Evolutionary conservation across 2,329 filamentous ascomycete species (phyloP), one percentile per base, ranked within the genome.

Genomic region (Fonsecaea multimorphosa): DNA sequence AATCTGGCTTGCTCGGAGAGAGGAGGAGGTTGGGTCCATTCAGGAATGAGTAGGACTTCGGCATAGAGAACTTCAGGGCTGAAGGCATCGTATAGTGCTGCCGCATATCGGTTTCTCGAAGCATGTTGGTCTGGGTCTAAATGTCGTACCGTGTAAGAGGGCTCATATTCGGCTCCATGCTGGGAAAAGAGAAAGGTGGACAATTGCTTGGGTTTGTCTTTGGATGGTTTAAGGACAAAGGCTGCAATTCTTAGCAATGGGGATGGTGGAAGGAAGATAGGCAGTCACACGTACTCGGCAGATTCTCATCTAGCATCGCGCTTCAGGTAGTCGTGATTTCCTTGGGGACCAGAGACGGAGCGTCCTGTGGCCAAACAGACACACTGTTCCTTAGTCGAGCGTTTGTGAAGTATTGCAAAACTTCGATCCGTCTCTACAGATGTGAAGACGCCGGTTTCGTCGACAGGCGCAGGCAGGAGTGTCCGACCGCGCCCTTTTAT

Each of bases 281-380:
- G 11, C 53, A 72, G 73, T 71, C 4, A 74, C 22, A 71, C 76
- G 68, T 72, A 86, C 84, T 92, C 63, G 93, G 93, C n/a, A 97
- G 87, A 78, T 93, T 96, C 77, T 96, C 92, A 87, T 97, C 93
- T 73, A 96, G 86, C 93, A 97, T 97, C 12, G 44, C 36, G 24
- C 19, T 54, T 55, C 14, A 58, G 44, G 24, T 16, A n/a, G 19
- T 49, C 44, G 44, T 49, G 19, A 24, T 49, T 3, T 27, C 22
- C 44, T 24, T 24, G 44, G 1, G 38, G 38, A 22, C 38, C n/a
- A 19, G 38, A 19, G 16, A 9, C 5, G 38, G 16, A 11, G 38
- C 2, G 38, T 44, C n/a, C n/a, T 14, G 8, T 49, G 44, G 19
- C 11, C 11, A 24, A 24, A 49, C 19, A 24, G 44, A 49, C 1